Conservation (phyloP, 2,329 filamentous ascomycete genomes). For the Chaetomiaceae sp. region DNA sequence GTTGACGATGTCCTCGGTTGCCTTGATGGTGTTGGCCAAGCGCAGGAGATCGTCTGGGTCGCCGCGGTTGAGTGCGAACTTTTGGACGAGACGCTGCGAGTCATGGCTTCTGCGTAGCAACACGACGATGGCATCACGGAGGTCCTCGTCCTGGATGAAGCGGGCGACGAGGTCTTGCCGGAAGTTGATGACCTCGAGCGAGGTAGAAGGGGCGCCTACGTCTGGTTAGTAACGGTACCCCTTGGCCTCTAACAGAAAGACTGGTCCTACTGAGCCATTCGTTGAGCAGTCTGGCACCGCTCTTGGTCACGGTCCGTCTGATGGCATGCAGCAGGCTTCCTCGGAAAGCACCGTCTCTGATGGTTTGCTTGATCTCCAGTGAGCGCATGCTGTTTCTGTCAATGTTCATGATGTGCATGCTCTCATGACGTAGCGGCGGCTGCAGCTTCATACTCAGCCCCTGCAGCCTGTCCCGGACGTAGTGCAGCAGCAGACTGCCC, state of each 20-base stretch:
- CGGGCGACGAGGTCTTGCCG: conserved; percentile 77
- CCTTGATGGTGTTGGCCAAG: conserved; percentile 73
- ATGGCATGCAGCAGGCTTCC: conserved; percentile 90
- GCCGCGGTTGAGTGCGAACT: conserved; percentile 88
- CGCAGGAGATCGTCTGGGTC: conserved; percentile 85
- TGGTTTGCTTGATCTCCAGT: conserved; percentile 82
- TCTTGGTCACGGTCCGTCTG: conserved; percentile 83
- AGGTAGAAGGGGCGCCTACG: conserved; percentile 72
- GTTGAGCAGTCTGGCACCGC: conserved; percentile 77
- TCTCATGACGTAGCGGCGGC: conserved; percentile 69
- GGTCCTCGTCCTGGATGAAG: conserved; percentile 61
- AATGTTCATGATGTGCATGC: conserved; percentile 77
- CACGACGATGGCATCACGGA: conserved; percentile 65
- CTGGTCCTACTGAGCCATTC: conserved; percentile 64
- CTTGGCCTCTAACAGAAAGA: conserved; percentile 5
- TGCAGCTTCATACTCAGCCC: conserved; percentile 78
- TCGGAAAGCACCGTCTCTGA: conserved; percentile 71
- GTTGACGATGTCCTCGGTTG: conserved; percentile 62
- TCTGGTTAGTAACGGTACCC: conserved; percentile 5
- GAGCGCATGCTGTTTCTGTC: conserved; percentile 89
- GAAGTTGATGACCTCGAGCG: conserved; percentile 68
- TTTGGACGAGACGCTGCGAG: conserved; percentile 84
- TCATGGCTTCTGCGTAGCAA: conserved; percentile 75
- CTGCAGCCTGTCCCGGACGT: conserved; percentile 74
- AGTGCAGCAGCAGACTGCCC: conserved; percentile 76